phyloP scores from a whole-genome alignment of 805 yeast species.

The Candida sakaeoensis region DNA sequence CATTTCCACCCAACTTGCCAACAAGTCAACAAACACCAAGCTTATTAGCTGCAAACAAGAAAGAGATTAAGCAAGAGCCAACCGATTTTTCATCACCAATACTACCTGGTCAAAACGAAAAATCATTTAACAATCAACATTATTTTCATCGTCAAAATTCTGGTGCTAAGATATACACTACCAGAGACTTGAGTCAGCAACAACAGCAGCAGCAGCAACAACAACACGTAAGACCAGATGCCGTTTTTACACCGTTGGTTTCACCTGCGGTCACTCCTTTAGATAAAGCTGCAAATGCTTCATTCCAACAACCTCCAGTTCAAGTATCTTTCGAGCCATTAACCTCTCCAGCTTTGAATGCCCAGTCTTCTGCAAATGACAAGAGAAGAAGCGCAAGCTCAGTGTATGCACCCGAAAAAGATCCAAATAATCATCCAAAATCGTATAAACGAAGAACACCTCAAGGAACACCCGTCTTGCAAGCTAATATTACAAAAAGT shows the following conservation, averaged over 20 bases:
- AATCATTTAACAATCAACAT: constrained; percentile 40
- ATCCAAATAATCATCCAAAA: constrained; percentile 7
- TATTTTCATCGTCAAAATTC: constrained; percentile 29
- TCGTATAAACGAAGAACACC: constrained; percentile 39
- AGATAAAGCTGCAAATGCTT: constrained; percentile 31
- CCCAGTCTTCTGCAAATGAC: constrained; percentile 21
- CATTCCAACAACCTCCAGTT: constrained; percentile 18
- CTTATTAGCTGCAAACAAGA: constrained; percentile 18
- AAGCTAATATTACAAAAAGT: constrained; percentile 18
- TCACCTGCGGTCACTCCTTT: constrained; percentile 74
- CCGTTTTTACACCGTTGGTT: constrained; percentile 69
- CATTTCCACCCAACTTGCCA: constrained; percentile 23
- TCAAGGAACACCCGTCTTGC: constrained; percentile 40
- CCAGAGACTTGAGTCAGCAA: constrained; percentile 5
- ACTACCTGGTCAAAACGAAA: constrained; percentile 40
- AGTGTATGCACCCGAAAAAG: constrained; percentile 27
- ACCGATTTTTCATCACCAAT: constrained; percentile 30
- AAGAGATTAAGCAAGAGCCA: not conserved
- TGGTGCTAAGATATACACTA: constrained; percentile 7
- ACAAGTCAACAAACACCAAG: constrained; percentile 23
- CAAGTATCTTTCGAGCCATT: constrained; percentile 45
- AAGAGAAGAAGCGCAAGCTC: constrained; percentile 33
- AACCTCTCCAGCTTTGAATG: constrained; percentile 67
- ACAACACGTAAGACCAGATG: constrained; percentile 49
- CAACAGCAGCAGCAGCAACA: constrained; percentile 9